phyloP scores from a whole-genome alignment of 164 flowering plant genomes.

The Kalanchoe fedtschenkoi region DNA sequence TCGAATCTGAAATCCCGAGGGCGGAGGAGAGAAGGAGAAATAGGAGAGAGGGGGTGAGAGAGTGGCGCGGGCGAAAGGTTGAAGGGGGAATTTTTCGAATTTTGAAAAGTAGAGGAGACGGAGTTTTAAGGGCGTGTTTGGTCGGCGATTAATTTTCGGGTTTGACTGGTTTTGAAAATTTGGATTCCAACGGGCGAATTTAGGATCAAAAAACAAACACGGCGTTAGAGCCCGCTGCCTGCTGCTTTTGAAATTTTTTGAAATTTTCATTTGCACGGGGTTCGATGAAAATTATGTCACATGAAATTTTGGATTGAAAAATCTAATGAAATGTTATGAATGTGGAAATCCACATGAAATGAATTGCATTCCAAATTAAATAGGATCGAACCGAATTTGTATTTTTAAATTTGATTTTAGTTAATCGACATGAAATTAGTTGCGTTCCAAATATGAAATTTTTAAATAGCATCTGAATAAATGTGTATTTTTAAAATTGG shows the following conservation, averaged over 20 bases:
- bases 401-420: too few relatives aligned
- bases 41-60: neutral
- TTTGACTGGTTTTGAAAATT: neutral
- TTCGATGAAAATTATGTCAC: neutral
- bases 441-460: too few relatives aligned
- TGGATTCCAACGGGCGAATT: neutral
- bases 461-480: too few relatives aligned
- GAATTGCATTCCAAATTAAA: neutral
- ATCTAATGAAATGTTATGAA: neutral
- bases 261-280: neutral
- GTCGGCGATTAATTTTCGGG: neutral
- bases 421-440: too few relatives aligned
- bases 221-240: neutral
- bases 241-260: neutral
- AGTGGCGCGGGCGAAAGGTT: conserved; percentile 7
- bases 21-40: neutral
- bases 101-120: neutral
- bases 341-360: neutral
- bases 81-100: conserved; percentile 4
- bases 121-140: neutral
- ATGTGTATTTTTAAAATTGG: too few relatives aligned
- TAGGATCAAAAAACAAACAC: neutral
- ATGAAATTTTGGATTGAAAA: neutral
- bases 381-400: too few relatives aligned
- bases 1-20: neutral